Evolutionary conservation across 2,329 filamentous ascomycete species (phyloP), one percentile per base, ranked within the genome.

Genomic region (Plenodomus tracheiphilus): DNA sequence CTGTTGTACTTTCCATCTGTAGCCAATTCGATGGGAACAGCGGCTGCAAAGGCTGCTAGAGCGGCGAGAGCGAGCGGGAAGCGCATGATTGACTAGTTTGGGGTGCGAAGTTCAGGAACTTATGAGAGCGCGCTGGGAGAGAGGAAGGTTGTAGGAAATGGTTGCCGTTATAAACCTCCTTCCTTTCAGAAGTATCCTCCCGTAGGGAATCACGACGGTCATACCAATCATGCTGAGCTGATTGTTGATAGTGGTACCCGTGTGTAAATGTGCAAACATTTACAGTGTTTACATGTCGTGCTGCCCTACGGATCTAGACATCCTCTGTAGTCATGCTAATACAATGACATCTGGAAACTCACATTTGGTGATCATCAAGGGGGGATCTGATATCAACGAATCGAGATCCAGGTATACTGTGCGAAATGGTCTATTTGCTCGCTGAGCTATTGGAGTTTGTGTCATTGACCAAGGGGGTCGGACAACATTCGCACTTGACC

Each of bases 21-120:
- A 3, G 45, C 51, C 45, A 39, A 51, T 40, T 49, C 38, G 20
- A 57, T 39, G 2, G 60, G 63, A 1, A 44, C 51, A 16, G 58
- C 56, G 19, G 32, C 35, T 11, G 49, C 45, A 10, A 55, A 30
- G 16, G 49, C 39, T 4, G 40, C 46, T 5, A 65, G 40, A 18
- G 49, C 25, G 37, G 47, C 49, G 39, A 60, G 34, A 28, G 54
- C 30, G 39, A 61, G 36, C 6, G 41, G 38, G 48, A 51, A 42
- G 41, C 47, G 54, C 61, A 66, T 64, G 2, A 20, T 49, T 49
- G 36, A 21, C 19, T 6, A 19, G 47, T 28, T 7, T 38, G n/a
- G 19, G 18, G 40, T 16, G 10, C 10, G 13, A 36, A 36, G 32
- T 6, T n/a, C 15, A n/a, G n/a, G n/a, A n/a, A n/a, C n/a, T n/a